phyloP scores from a whole-genome alignment of 768 basidiomycete genomes.

The Symmetrospora coprosmae region DNA sequence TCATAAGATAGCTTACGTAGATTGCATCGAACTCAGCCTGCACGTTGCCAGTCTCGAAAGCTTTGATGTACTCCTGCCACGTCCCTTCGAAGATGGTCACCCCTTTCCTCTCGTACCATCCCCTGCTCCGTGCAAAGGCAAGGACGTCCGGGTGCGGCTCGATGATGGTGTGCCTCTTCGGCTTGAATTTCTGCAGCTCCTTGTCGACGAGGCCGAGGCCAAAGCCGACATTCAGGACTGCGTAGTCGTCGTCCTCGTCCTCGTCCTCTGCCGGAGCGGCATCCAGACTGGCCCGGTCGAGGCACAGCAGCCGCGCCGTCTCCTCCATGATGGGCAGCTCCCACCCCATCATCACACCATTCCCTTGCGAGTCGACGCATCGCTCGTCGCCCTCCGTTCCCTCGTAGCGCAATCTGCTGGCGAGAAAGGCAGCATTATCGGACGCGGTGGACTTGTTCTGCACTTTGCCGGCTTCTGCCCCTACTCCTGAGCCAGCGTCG shows the following conservation, averaged over 20 bases:
- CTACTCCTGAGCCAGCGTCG: constrained; percentile 48
- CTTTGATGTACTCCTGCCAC: constrained; percentile 64
- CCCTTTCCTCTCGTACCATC: constrained; percentile 64
- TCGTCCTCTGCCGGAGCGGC: constrained; percentile 42
- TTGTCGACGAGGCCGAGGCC: constrained; percentile 60
- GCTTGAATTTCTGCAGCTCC: constrained; percentile 28
- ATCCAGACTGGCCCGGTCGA: neutral
- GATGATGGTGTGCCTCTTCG: constrained; percentile 59
- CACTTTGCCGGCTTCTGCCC: too few species aligned
- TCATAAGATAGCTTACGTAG: constrained; percentile 86
- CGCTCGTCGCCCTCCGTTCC: constrained; percentile 66
- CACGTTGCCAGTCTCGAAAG: constrained; percentile 50
- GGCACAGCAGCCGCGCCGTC: constrained; percentile 56
- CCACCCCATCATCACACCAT: constrained; percentile 99
- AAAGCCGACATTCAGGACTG: constrained; percentile 79
- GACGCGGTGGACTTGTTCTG: constrained; percentile 29
- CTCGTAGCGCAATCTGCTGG: constrained; percentile 54
- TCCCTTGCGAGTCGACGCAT: constrained; percentile 59
- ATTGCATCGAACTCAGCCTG: constrained; percentile 68
- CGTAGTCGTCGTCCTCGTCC: constrained; percentile 38
- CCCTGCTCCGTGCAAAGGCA: constrained; percentile 53
- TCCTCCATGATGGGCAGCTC: constrained; percentile 71
- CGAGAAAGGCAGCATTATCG: constrained; percentile 47
- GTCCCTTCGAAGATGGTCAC: constrained; percentile 73
- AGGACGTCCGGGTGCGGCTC: constrained; percentile 90